Evolutionary conservation across 805 yeast genomes (phyloP).

Genomic region (Candida verbasci): DNA sequence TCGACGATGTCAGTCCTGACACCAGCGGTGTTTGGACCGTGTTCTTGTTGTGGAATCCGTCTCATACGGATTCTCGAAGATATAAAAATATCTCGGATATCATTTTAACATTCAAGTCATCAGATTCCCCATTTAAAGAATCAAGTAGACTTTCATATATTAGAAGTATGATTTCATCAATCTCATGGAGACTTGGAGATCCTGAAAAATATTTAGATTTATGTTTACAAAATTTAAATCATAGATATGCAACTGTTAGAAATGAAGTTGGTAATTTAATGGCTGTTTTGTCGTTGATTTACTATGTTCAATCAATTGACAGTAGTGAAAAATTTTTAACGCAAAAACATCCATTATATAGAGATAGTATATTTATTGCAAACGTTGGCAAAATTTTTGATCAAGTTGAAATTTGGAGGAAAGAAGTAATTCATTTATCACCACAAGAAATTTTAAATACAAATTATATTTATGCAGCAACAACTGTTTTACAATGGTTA

Average conservation of each 20-base stretch:
- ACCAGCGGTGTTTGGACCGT: conserved; percentile 71
- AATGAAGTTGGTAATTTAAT: conserved; percentile 61
- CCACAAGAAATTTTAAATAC: conserved; percentile 59
- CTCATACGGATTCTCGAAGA: conserved; percentile 64
- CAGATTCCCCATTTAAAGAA: conserved; percentile 58
- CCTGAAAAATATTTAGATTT: conserved; percentile 41
- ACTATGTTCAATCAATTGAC: conserved; percentile 39
- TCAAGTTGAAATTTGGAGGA: conserved; percentile 40
- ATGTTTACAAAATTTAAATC: conserved; percentile 48
- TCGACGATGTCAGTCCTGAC: conserved; percentile 70
- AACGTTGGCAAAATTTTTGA: conserved; percentile 42
- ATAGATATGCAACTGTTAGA: conserved; percentile 71
- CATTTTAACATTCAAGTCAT: conserved; percentile 45
- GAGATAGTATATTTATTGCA: conserved; percentile 16
- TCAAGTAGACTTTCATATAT: conserved; percentile 57
- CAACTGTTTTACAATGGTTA: conserved; percentile 63
- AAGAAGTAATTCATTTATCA: conserved; percentile 28
- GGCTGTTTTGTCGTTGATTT: conserved; percentile 40
- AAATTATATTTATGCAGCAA: conserved; percentile 57
- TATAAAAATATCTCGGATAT: conserved; percentile 46
- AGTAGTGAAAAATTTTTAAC: conserved; percentile 37
- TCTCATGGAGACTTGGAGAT: conserved; percentile 52
- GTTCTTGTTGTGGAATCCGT: conserved; percentile 69
- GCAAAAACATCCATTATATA: conserved; percentile 33
- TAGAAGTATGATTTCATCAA: conserved; percentile 44